phyloP scores from a whole-genome alignment of 805 yeast genomes.

The Zygosaccharomyces siamensis region DNA sequence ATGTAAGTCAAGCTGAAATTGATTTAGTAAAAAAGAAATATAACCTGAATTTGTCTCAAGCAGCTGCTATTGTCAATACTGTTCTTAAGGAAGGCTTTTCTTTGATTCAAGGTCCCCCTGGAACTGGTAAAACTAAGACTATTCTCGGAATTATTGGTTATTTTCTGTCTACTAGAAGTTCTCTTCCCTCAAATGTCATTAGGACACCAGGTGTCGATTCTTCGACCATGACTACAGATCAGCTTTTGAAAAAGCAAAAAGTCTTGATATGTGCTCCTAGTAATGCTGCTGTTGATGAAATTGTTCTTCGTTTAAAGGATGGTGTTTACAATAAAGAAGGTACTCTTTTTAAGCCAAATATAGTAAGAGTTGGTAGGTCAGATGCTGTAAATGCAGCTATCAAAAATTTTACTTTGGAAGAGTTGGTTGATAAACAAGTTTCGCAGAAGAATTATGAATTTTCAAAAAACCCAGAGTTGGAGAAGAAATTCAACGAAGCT shows the following conservation, averaged over 20 bases:
- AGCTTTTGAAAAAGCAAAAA: slow-evolving; percentile 42
- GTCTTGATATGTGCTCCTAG: slow-evolving; percentile 95
- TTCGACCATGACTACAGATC: slow-evolving; percentile 17
- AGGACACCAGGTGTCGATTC: slow-evolving; percentile 32
- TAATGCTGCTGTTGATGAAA: slow-evolving; percentile 97
- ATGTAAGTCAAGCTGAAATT: slow-evolving; percentile 36
- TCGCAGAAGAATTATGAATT: slow-evolving; percentile 38
- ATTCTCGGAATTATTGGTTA: slow-evolving; percentile 88
- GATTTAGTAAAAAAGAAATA: slow-evolving; percentile 44
- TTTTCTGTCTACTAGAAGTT: slow-evolving; percentile 43
- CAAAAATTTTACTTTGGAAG: slow-evolving; percentile 78
- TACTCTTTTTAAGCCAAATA: slow-evolving; percentile 48
- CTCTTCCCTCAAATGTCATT: slow-evolving; percentile 28
- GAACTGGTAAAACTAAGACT: slow-evolving; percentile 98
- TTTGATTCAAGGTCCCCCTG: slow-evolving; percentile 97
- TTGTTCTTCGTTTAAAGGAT: slow-evolving; percentile 70
- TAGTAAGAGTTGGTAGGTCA: slow-evolving; percentile 84
- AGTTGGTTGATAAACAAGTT: slow-evolving; percentile 63
- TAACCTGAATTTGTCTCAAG: slow-evolving; percentile 82
- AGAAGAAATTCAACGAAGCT: slow-evolving; percentile 46
- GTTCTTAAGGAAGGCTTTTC: slow-evolving; percentile 70
- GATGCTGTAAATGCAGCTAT: slow-evolving; percentile 85
- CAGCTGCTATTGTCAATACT: slow-evolving; percentile 77
- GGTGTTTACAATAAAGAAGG: slow-evolving; percentile 65
- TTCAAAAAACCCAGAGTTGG: slow-evolving; percentile 41